Conservation (phyloP, 192 early-diverging fungal genomes). For the Coemansia sp. region DNA sequence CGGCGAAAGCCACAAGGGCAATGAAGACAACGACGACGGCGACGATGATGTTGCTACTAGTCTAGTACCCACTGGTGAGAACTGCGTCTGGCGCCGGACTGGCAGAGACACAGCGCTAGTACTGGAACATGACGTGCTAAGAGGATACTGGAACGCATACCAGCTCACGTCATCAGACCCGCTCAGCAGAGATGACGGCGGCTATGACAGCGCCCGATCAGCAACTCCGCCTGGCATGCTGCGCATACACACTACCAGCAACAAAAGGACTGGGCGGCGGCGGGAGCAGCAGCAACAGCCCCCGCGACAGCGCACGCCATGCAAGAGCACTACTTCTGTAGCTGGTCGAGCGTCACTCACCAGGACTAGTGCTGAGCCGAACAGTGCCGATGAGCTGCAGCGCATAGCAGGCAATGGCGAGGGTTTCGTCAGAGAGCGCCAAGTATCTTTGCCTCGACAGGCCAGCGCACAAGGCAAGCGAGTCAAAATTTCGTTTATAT, state of each 20-base stretch:
- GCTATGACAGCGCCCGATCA: slow-evolving; percentile 7
- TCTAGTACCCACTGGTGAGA: not conserved
- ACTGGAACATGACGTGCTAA: slow-evolving; percentile 38
- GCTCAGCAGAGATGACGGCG: not conserved
- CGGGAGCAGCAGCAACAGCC: slow-evolving; percentile 9
- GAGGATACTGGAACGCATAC: slow-evolving; percentile 28
- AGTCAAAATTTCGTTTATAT: slow-evolving; percentile 10
- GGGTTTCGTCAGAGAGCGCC: not conserved
- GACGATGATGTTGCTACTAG: not conserved
- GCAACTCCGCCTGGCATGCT: slow-evolving; percentile 31
- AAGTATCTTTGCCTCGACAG: not conserved
- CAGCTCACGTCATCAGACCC: not conserved
- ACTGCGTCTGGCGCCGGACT: slow-evolving; percentile 4
- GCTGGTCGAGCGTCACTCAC: not conserved
- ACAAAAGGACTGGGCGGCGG: not conserved
- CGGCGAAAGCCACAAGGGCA: not conserved
- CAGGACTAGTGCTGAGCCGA: not conserved
- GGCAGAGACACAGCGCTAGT: slow-evolving; percentile 19
- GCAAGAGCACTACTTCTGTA: not conserved
- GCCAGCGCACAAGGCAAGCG: not conserved
- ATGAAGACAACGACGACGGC: not conserved
- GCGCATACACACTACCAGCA: slow-evolving; percentile 7
- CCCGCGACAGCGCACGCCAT: slow-evolving; percentile 16
- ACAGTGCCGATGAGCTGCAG: not conserved
- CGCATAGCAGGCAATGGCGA: not conserved